Evolutionary conservation across 164 flowering plant genomes (phyloP), one percentile per base, ranked within the genome.

Genomic region (Hamamelis virginiana): DNA sequence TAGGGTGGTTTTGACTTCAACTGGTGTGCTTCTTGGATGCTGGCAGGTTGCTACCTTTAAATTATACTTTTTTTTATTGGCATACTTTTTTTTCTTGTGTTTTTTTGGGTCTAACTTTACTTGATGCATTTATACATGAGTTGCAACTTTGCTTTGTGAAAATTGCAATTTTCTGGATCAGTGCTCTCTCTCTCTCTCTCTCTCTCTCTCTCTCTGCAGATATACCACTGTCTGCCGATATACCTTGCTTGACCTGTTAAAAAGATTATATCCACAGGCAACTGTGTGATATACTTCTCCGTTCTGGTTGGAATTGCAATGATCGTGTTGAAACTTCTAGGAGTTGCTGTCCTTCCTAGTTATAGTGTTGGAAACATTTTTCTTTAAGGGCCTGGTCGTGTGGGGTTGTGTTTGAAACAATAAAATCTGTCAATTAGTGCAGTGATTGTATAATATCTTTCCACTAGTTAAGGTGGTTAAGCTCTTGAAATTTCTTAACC

Each of bases 11-110:
- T 80, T 92, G 83, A 95, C 98, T 71, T 91, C 99, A 73, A 92
- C 97, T 22, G 97, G 97, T 48, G 99, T 92, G 64, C 87, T 95
- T 78, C 84, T 95, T 18, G 97, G 97, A n/a, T 91, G 97, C 74
- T 95, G 99, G 99, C 97, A 92, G 97, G 99, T 92, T 43, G 41
- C 33, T 68, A 67, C 21, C 61, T 5, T 26, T 21, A 38, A 66
- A 28, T 52, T 51, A 18, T 21, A 45, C 52, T 27, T 53, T 67
- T 43, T 15, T 45, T 38, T 43, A n/a, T n/a, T n/a, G n/a, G n/a
- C n/a, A n/a, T n/a, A n/a, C n/a, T n/a, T 25, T 21, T 57, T 14
- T 65, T n/a, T 58, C 26, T 64, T 48, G 13, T 1, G 23, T 14
- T 23, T 26, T 16, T 14, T 48, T 47, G 28, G 18, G 11, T 33